Percentiles rank a stretch among this genome's conserved stretches.
Evolutionary conservation across 2,329 filamentous ascomycete genomes (phyloP).

Genomic region (Penicillium polonicum): DNA sequence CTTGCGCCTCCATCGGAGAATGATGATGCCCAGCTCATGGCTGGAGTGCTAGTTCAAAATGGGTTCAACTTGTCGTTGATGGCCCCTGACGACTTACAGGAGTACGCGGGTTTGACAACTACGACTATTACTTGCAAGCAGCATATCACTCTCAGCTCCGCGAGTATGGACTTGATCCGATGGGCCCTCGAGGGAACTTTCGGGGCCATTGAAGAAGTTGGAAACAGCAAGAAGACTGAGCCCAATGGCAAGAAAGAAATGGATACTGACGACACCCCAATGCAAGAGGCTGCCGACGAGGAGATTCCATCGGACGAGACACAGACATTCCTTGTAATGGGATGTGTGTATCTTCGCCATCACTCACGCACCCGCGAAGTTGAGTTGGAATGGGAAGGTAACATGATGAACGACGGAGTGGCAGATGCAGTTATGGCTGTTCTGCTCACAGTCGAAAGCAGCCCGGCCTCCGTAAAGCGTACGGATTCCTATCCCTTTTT

Average conservation of each 20-base stretch:
- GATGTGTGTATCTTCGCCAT: conserved; percentile 80
- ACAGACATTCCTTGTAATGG: conserved; percentile 71
- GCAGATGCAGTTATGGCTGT: conserved; percentile 97
- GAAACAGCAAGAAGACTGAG: conserved; percentile 21
- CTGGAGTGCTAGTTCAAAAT: conserved; percentile 91
- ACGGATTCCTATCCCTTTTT: conserved; percentile 33
- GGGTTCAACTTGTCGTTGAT: conserved; percentile 97
- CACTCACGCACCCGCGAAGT: conserved; percentile 70
- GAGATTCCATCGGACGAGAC: conserved; percentile 41
- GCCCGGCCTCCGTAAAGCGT: conserved; percentile 91
- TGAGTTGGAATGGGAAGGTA: conserved; percentile 95
- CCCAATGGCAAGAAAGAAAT: conserved; percentile 33
- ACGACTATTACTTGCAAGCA: conserved; percentile 93
- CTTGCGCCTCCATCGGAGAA: conserved; percentile 63
- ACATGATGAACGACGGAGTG: conserved; percentile 95
- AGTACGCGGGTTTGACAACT: conserved; percentile 95
- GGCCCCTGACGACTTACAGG: conserved; percentile 91
- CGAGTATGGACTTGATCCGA: conserved; percentile 83
- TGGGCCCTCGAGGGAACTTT: conserved; percentile 96
- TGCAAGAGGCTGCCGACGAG: conserved; percentile 47
- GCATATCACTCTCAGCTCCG: conserved; percentile 80
- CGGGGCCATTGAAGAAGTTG: conserved; percentile 68
- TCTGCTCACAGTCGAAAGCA: conserved; percentile 86
- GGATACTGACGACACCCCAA: conserved; percentile 29
- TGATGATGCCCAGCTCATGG: conserved; percentile 64